These are phyloP conservation scores for Cyberlindnera euphorbiae DNA, from an alignment of 805 yeast genomes.

Conservation along the genomic window DNA sequence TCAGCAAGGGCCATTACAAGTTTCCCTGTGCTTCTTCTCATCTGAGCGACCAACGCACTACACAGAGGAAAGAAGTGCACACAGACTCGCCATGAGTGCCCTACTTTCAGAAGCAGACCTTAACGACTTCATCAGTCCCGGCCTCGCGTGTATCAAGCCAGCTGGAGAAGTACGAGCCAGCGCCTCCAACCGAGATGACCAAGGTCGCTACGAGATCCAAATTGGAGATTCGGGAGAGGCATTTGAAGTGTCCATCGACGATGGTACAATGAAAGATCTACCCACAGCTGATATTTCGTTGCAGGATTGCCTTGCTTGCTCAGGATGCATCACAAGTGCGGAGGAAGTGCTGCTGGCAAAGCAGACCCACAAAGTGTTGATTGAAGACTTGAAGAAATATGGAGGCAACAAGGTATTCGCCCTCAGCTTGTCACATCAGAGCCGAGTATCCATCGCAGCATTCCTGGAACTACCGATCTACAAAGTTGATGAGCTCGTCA, in stretches of 20 bases:
- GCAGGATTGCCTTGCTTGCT: slow-evolving; percentile 92
- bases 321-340: slow-evolving; percentile 97
- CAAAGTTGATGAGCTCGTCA: slow-evolving; percentile 56
- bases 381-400: slow-evolving; percentile 46
- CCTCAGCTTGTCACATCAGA: slow-evolving; percentile 80
- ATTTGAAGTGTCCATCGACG: slow-evolving; percentile 62
- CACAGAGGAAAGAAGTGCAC: neutral
- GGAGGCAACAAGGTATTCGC: slow-evolving; percentile 45
- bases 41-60: neutral
- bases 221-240: slow-evolving; percentile 56
- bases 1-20: too few species aligned
- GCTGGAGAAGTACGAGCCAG: slow-evolving; percentile 40
- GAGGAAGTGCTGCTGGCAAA: slow-evolving; percentile 89
- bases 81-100: slow-evolving; percentile 65
- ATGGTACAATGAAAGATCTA: slow-evolving; percentile 39
- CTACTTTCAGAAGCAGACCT: slow-evolving; percentile 83
- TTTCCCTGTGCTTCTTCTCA: neutral
- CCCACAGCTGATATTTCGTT: slow-evolving; percentile 83
- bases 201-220: slow-evolving; percentile 44
- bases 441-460: slow-evolving; percentile 74
- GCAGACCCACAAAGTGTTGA: slow-evolving; percentile 79
- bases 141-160: slow-evolving; percentile 92
- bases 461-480: slow-evolving; percentile 52
- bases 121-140: slow-evolving; percentile 92
- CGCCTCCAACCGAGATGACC: slow-evolving; percentile 13